Evolutionary conservation across 768 basidiomycete genomes (phyloP).

Genomic region (Pleurotus giganteus): DNA sequence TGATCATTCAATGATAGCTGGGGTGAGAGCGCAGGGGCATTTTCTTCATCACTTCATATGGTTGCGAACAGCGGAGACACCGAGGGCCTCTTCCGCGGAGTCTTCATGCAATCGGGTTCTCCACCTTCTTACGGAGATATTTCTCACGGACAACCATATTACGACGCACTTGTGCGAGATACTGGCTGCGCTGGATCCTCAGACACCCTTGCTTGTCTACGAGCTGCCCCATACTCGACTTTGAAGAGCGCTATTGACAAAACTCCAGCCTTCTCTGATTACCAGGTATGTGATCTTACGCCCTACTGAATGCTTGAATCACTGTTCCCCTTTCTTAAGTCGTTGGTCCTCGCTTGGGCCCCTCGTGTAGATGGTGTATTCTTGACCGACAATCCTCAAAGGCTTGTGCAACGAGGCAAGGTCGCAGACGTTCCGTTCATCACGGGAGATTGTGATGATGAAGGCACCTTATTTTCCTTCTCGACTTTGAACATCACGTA

Average conservation of each 20-base stretch:
- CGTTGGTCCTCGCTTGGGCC: constrained; percentile 43
- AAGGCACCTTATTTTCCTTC: constrained; percentile 33
- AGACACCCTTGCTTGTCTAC: constrained; percentile 41
- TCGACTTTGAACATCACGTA: constrained; percentile 27
- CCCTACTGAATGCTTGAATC: neutral
- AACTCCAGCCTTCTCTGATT: constrained; percentile 36
- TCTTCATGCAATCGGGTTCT: constrained; percentile 49
- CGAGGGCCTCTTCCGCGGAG: constrained; percentile 46
- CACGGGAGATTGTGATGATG: constrained; percentile 44
- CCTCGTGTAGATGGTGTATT: constrained; percentile 51
- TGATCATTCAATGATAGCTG: too few species aligned
- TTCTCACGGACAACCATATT: constrained; percentile 40
- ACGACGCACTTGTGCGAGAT: constrained; percentile 37
- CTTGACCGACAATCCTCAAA: constrained; percentile 40
- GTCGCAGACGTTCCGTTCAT: constrained; percentile 48
- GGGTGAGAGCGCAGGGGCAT: too few species aligned
- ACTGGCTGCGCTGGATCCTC: constrained; percentile 27
- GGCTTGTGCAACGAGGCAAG: constrained; percentile 38
- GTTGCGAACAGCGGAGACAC: constrained; percentile 41
- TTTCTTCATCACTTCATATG: constrained; percentile 19
- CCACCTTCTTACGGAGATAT: constrained; percentile 43
- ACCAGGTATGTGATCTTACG: constrained; percentile 28
- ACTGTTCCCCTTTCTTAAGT: constrained; percentile 23
- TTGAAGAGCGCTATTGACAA: constrained; percentile 38
- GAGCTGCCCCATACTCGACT: constrained; percentile 30